These are phyloP conservation scores for Chloromonas sp. DNA, from an alignment of 163 green algal genomes.

Conservation along the genomic window DNA sequence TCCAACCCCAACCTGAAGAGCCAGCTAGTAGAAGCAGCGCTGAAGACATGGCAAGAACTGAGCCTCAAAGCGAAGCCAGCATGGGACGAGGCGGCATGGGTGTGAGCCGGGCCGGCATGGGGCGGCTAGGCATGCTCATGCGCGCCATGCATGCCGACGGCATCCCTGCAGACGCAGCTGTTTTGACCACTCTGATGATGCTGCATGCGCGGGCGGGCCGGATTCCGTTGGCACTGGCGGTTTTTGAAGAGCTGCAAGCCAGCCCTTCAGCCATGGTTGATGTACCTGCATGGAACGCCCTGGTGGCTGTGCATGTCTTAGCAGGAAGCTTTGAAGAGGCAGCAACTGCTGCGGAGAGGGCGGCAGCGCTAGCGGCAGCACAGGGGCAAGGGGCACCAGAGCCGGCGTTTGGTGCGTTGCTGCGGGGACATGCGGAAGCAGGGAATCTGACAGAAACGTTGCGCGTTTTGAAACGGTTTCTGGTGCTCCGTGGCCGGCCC, in stretches of 20 bases:
- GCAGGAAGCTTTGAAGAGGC: background rate
- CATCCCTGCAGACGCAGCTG: conserved; percentile 12
- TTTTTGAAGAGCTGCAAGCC: conserved; percentile 18
- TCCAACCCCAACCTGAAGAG: too few species aligned
- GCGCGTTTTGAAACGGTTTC: background rate
- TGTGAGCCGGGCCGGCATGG: too few species aligned
- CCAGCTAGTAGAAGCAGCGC: too few species aligned
- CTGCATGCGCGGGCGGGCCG: conserved; percentile 11
- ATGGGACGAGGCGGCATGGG: too few species aligned
- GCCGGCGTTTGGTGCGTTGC: background rate
- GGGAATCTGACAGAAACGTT: background rate
- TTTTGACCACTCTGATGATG: conserved; percentile 24
- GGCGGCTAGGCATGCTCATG: conserved; percentile 5
- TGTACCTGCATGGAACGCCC: conserved; percentile 5
- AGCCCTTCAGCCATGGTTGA: conserved; percentile 4
- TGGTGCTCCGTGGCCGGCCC: background rate
- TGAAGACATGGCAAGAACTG: too few species aligned
- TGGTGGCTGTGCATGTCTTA: background rate
- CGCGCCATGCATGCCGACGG: conserved; percentile 17
- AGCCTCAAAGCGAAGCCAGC: too few species aligned
- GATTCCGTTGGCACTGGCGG: conserved; percentile 12
- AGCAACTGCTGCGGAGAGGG: background rate
- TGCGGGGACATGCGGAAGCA: background rate
- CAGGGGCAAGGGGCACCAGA: background rate
- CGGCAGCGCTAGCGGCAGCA: background rate